These are phyloP conservation scores for Musa schizocarpa DNA, from an alignment of 176 grass and related monocot genomes.

Conservation along the genomic window DNA sequence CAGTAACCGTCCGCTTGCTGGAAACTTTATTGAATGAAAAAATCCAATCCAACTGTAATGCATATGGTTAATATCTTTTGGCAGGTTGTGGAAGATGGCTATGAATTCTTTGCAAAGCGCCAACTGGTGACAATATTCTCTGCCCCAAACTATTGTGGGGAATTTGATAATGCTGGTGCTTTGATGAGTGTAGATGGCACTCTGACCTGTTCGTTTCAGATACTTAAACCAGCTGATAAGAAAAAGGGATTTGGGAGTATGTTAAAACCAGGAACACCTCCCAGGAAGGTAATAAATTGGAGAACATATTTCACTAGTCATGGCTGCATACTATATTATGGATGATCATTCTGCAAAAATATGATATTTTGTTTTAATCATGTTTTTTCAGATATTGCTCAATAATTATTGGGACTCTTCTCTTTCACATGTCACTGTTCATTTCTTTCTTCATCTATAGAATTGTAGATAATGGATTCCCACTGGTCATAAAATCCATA, in stretches of 20 bases:
- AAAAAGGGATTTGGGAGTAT: conserved; percentile 6
- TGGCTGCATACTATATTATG: not conserved
- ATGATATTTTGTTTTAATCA: not conserved
- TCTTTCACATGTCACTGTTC: no score
- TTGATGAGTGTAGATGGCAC: conserved; percentile 10
- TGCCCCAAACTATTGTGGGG: conserved; percentile 13
- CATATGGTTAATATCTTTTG: not conserved
- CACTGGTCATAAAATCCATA: no score
- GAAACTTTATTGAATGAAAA: not conserved
- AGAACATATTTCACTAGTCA: not conserved
- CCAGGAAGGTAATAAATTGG: conserved; percentile 2
- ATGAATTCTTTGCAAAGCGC: conserved; percentile 12
- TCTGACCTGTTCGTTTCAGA: conserved; percentile 11
- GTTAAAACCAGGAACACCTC: conserved; percentile 1
- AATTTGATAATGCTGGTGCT: conserved; percentile 11
- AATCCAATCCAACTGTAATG: not conserved
- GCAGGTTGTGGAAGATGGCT: conserved; percentile 16
- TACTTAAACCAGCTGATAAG: conserved; percentile 15
- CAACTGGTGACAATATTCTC: conserved; percentile 12
- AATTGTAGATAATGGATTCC: no score
- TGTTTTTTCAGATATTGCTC: not conserved
- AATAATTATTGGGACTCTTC: not conserved
- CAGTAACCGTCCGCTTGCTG: not conserved
- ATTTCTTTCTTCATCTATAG: no score
- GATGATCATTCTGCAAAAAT: not conserved